A percentile compares a stretch with the other conserved stretches of the same genome.
phyloP scores from a whole-genome alignment of 2,329 filamentous ascomycete species.

The Diaporthe vexans region DNA sequence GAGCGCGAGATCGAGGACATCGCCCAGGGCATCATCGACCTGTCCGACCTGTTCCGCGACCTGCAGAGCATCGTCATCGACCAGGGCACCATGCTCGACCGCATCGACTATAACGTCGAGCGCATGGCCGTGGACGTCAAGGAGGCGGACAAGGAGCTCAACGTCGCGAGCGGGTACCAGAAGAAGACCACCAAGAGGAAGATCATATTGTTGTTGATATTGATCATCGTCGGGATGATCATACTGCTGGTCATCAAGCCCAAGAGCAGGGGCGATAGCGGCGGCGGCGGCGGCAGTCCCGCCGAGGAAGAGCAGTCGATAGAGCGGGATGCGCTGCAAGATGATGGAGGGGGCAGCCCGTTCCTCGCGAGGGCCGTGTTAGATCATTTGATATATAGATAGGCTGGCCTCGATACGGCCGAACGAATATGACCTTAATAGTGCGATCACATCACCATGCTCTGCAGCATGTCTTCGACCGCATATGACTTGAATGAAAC shows the following conservation, averaged over 20 bases:
- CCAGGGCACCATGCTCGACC: slow-evolving; percentile 90
- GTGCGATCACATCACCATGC: background rate
- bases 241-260: slow-evolving; percentile 88
- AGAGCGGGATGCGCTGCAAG: background rate
- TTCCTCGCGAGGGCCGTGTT: slow-evolving; percentile 31
- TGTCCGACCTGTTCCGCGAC: slow-evolving; percentile 97
- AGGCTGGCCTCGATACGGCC: background rate
- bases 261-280: slow-evolving; percentile 52
- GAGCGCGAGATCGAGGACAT: slow-evolving; percentile 98
- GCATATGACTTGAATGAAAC: background rate
- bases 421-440: slow-evolving; percentile 1
- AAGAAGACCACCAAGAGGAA: slow-evolving; percentile 90
- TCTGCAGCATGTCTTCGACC: background rate
- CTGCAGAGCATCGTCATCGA: slow-evolving; percentile 96
- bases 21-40: slow-evolving; percentile 96
- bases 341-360: slow-evolving; percentile 10
- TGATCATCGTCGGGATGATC: slow-evolving; percentile 88
- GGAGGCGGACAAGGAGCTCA: slow-evolving; percentile 91
- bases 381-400: slow-evolving; percentile 36
- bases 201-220: slow-evolving; percentile 87
- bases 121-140: slow-evolving; percentile 95
- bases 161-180: slow-evolving; percentile 90
- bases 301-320: slow-evolving; percentile 32
- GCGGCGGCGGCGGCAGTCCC: slow-evolving; percentile 29
- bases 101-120: slow-evolving; percentile 98